Base-by-base conservation (phyloP, 148 eudicot genomes). In the Cornus florida region DNA sequence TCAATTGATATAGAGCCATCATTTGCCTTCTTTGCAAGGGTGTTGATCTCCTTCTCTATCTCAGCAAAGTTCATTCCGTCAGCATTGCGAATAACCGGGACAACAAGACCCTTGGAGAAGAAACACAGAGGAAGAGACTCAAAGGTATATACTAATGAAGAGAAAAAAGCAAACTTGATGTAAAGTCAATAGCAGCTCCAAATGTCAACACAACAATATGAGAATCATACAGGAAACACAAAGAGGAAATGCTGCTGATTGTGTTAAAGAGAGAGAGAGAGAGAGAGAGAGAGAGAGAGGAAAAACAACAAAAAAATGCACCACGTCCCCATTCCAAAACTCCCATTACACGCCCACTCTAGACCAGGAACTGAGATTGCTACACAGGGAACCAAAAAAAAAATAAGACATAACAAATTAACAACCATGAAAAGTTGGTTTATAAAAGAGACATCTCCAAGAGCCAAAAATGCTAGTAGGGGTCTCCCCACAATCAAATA, bases 1-100 rank as follows among this genome's bases (percentile, higher is more conserved):
- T 88, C 89, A 64, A 86, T 82, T 46, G 91, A 88, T 57, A 88
- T 84, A 28, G 91, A 77, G 66, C 91, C 89, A 43, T 88, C 87
- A 74, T 6, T 73, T 75, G 89, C 91, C 84, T 86, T 88, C 83
- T 88, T 88, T 56, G 91, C 91, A 62, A 88, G 89, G 50, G 69
- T 23, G 78, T 88, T 88, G 57, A 86, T 86, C 73, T 70, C 87
- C 75, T 86, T 88, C 73, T 88, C 91, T 43, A 88, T 86, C 43
- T 88, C 87, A 46, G 91, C 89, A 73, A 88, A 88, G 79, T 88
- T 86, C 89, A 88, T 78, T 57, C 72, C 78, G 10, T 74, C 84
- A 4, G 91, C 89, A 73, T 77, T 81, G 16, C 89, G 89, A 46
- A 88, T 75, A 64, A 88, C 91, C 62, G 89, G 89, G 67, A 88